Percentiles rank a stretch among this genome's conserved stretches.
Evolutionary conservation across 495 filamentous ascomycete genomes (phyloP).

Genomic region (Podospora comata): DNA sequence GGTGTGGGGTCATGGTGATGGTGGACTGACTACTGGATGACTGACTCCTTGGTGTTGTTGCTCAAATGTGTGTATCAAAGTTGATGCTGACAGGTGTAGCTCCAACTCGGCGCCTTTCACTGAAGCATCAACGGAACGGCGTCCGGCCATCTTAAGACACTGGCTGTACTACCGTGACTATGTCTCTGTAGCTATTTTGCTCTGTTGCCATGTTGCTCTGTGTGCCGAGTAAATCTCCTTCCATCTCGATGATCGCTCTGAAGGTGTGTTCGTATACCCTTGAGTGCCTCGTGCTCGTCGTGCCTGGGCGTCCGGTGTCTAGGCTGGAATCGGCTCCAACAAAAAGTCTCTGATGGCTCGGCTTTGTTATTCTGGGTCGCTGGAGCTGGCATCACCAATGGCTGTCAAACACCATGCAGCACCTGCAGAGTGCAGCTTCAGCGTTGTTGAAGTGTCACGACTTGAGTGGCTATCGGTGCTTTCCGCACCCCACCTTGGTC

Average conservation of each 20-base stretch:
- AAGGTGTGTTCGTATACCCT: background rate
- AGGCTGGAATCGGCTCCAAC: constrained; percentile 6
- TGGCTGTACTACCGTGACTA: too few relatives aligned
- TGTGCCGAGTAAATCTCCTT: too few relatives aligned
- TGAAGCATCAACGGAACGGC: background rate
- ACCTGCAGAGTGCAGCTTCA: constrained; percentile 32
- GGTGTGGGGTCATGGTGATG: constrained; percentile 2
- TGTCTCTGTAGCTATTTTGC: too few relatives aligned
- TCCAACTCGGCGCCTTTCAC: background rate
- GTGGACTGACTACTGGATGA: constrained; percentile 13
- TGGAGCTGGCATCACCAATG: constrained; percentile 20
- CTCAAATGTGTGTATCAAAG: background rate
- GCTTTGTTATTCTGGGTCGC: constrained; percentile 13
- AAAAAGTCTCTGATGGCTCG: constrained; percentile 3
- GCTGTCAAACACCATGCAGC: constrained; percentile 24
- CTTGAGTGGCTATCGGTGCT: constrained; percentile 31
- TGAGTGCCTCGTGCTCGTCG: background rate
- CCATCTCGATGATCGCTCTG: too few relatives aligned
- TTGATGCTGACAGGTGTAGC: background rate
- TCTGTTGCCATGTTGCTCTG: too few relatives aligned
- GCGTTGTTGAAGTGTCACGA: constrained; percentile 33
- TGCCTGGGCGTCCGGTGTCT: constrained; percentile 11
- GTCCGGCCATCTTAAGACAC: background rate
- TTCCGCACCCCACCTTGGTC: constrained; percentile 25
- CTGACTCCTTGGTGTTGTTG: constrained; percentile 16